Evolutionary conservation across 2,329 filamentous ascomycete species (phyloP), one percentile per base, ranked within the genome.

Genomic region (Penicillium expansum): DNA sequence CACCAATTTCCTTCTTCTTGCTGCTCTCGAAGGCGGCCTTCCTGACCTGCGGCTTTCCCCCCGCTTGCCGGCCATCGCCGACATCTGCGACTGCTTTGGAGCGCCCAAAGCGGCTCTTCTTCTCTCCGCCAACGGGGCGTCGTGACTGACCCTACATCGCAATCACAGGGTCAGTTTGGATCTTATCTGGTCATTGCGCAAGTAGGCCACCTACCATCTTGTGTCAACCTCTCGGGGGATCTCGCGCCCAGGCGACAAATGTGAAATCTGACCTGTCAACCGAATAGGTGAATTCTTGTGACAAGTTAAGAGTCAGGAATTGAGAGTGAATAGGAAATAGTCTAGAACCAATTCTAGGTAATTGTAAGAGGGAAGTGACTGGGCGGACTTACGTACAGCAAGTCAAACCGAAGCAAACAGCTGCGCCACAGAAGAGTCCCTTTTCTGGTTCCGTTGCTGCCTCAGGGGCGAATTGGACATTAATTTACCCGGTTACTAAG

Each of bases 1-100:
- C 94, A 65, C 94, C 94, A 67, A 99, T 94, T 77, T 99, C 92
- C 84, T 96, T 97, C 87, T 97, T 99, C 84, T 97, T 97, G 64
- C 88, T 90, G 59, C 87, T 91, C 75, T 99, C 94, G 78, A 95
- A 99, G 60, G 90, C 91, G 62, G 94, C 94, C 80, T 97, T 97
- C 79, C 92, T 93, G 67, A 96, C 91, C 77, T 90, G 91, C 61
- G 86, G 79, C 67, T 82, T 80, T 58, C 80, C 54, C 48, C 54
- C 80, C 43, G 76, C 72, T 63, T 76, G 76, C 61, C 77, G 72
- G 29, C 74, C 75, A 59, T 75, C 73, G 60, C 76, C 73, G 45
- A 75, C 71, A 62, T 77, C 76, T 53, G 71, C 76, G 55, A 66
- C 67, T 29, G 69, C 74, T 63, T 76, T 77, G 56, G 73, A 74